Conservation (phyloP, 208 protist species). For the Trypanosoma brucei region DNA sequence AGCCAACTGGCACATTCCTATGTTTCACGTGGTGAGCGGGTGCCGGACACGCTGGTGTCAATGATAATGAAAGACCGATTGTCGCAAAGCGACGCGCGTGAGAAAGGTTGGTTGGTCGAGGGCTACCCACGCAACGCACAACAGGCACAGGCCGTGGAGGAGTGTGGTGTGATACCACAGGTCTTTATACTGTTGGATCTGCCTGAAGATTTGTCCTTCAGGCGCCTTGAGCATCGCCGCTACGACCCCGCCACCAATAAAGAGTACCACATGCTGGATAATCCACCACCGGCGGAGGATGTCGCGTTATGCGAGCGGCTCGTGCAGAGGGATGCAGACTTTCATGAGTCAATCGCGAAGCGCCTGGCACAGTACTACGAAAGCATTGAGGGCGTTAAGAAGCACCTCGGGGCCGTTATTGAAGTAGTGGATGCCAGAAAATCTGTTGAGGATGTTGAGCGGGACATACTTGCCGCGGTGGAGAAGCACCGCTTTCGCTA, state of each 20-base stretch:
- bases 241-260: slow-evolving; percentile 65
- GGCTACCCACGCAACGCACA: not conserved
- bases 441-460: slow-evolving; percentile 25
- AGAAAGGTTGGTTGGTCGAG: not conserved
- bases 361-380: slow-evolving; percentile 71
- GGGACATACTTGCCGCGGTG: slow-evolving; percentile 41
- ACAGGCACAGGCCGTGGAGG: not conserved
- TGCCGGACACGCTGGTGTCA: not conserved
- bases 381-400: slow-evolving; percentile 44
- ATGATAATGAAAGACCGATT: not conserved
- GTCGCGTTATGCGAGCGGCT: slow-evolving; percentile 61
- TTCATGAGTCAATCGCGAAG: slow-evolving; percentile 45
- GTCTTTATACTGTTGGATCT: not conserved
- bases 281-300: slow-evolving; percentile 70
- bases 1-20: not conserved
- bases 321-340: slow-evolving; percentile 78
- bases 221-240: slow-evolving; percentile 83
- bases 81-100: slow-evolving; percentile 25
- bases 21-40: not conserved
- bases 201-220: slow-evolving; percentile 58
- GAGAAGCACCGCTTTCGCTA: slow-evolving; percentile 5
- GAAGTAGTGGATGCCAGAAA: slow-evolving; percentile 51
- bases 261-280: slow-evolving; percentile 84
- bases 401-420: slow-evolving; percentile 54
- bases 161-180: not conserved